These are phyloP conservation scores for Cupressus sempervirens DNA, from an alignment of 75 land plant species.

Conservation along the genomic window DNA sequence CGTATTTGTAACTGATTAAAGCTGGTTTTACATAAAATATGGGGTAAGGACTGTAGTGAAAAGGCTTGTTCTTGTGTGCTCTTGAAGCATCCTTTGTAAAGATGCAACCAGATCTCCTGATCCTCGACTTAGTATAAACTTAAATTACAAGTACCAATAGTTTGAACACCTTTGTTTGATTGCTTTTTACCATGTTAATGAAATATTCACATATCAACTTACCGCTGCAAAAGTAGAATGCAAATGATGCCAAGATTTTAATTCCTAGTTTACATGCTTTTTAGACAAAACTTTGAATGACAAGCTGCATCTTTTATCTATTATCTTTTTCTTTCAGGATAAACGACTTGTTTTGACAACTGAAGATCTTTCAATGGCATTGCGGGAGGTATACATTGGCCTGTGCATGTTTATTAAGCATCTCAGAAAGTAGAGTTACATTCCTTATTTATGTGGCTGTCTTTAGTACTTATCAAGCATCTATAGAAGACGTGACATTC, in stretches of 20 bases:
- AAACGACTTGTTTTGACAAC: constrained; percentile 79
- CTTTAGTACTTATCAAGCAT: background rate
- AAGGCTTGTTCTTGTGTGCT: no score
- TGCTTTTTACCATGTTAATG: background rate
- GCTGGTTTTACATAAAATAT: no score
- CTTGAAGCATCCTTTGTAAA: no score
- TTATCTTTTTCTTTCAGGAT: constrained; percentile 43
- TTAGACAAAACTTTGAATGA: background rate
- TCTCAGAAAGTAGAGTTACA: background rate
- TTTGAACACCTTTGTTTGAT: background rate
- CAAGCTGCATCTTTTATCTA: background rate
- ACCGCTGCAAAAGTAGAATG: background rate
- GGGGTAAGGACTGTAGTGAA: no score
- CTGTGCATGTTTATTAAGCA: background rate
- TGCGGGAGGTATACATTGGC: constrained; percentile 60
- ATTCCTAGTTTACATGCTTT: background rate
- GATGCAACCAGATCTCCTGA: no score
- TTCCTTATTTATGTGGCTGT: background rate
- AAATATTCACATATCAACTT: background rate
- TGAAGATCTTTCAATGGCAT: constrained; percentile 78
- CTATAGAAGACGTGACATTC: background rate
- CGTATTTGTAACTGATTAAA: no score
- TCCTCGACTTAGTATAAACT: background rate
- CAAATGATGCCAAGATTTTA: constrained; percentile 9
- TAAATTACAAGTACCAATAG: background rate